Base-by-base conservation (phyloP, 106 monocot species). In the Dactylorhiza incarnata region DNA sequence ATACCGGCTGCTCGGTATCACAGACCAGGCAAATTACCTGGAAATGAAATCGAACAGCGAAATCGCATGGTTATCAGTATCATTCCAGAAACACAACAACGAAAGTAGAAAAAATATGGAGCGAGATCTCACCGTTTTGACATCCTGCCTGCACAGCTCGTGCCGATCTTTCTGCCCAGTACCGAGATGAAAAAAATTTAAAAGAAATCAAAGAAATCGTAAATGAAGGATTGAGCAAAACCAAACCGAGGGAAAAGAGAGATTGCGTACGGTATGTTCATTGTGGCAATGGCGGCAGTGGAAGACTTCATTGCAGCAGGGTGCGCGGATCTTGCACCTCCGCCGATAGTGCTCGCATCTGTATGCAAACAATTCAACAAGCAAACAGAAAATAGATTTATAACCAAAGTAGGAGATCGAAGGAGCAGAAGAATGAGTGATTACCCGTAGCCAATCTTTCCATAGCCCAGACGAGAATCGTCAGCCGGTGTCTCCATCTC, bases 201-300 rank as follows among this genome's bases (percentile, higher is more conserved):
- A 37, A 0, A 5, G 14, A 37, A 53, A 53, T 53, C 54, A 45
- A 11, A n/a, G 6, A 9, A 59, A 59, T 22, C 58, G 22, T 53
- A 46, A 43, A 20, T 20, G 74, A 3, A 43, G 25, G 9, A 49
- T 50, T 12, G 23, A 50, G 26, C 4, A 25, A 20, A 82, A 48
- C 7, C 16, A 75, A 46, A 15, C 17, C 26, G 59, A 47, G 16
- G 22, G 51, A 63, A 22, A 48, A 63, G 54, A 20, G 48, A 26
- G 44, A 37, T 37, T 11, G 50, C 17, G 25, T 89, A 95, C 94
- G 46, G 84, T 91, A 48, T 85, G 85, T 65, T 91, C 91, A 56
- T 95, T 95, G 81, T 95, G 94, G 82, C 94, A 95, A 72, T 91
- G 94, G 73, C 94, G 91, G 79, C 94, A 95, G 70, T 48, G 0